phyloP scores from a whole-genome alignment of 768 basidiomycete genomes.

The Podaxis pistillaris region DNA sequence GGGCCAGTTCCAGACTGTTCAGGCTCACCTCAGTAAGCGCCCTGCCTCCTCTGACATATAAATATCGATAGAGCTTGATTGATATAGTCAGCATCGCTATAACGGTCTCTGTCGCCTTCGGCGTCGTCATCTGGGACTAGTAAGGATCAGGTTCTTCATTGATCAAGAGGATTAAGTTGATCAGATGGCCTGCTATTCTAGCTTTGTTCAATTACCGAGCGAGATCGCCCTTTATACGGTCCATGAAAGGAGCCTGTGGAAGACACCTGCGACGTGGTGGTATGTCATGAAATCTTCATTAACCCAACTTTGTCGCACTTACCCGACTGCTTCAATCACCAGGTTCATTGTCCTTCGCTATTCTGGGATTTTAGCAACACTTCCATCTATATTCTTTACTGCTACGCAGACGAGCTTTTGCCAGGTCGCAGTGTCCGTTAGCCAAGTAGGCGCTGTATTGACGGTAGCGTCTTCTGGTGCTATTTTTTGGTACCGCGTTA shows the following conservation, averaged over 20 bases:
- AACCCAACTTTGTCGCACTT: background rate
- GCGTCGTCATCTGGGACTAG: constrained; percentile 11
- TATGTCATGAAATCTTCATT: background rate
- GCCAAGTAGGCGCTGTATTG: constrained; percentile 2
- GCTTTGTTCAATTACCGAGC: constrained; percentile 6
- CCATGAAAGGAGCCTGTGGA: constrained; percentile 3
- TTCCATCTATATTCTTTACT: constrained; percentile 8
- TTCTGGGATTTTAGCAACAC: constrained; percentile 5
- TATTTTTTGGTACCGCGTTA: constrained; percentile 7
- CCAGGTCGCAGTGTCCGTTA: background rate
- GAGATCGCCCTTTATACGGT: constrained; percentile 5
- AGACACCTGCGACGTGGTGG: constrained; percentile 9
- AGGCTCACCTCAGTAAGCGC: constrained; percentile 5
- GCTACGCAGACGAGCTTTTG: background rate
- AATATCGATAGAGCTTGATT: background rate
- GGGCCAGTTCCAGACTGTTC: background rate
- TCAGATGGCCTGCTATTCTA: background rate
- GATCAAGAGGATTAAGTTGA: background rate
- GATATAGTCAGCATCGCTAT: constrained; percentile 5
- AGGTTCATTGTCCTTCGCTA: constrained; percentile 10
- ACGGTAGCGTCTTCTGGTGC: constrained; percentile 6
- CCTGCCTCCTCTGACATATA: no score
- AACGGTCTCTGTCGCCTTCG: constrained; percentile 4
- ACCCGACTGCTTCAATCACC: background rate
- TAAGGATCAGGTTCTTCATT: background rate